Evolutionary conservation across 192 early-diverging fungal genomes (phyloP).

Genomic region (Coemansia asiatica): DNA sequence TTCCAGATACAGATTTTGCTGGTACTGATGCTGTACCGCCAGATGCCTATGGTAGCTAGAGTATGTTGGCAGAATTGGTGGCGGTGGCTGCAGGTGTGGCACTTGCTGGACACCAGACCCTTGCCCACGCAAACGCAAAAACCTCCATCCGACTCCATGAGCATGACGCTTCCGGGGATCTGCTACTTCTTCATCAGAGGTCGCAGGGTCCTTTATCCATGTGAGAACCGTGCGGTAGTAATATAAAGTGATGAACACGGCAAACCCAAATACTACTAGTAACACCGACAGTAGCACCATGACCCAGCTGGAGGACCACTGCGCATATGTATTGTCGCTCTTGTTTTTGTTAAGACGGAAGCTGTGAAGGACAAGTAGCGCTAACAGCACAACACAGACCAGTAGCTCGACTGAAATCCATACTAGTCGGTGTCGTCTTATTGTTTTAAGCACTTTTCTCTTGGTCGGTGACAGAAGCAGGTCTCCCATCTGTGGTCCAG

Average conservation of each 20-base stretch:
- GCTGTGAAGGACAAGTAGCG: slow-evolving; percentile 45
- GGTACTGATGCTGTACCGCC: slow-evolving; percentile 7
- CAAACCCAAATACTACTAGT: slow-evolving; percentile 31
- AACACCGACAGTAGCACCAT: slow-evolving; percentile 50
- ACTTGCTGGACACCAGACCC: not conserved
- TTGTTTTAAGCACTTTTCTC: slow-evolving; percentile 19
- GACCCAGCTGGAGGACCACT: slow-evolving; percentile 54
- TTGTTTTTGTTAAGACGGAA: slow-evolving; percentile 33
- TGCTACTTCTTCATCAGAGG: slow-evolving; percentile 26
- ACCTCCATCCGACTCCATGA: slow-evolving; percentile 8
- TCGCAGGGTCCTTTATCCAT: slow-evolving; percentile 35
- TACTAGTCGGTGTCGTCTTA: slow-evolving; percentile 20
- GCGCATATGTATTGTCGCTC: slow-evolving; percentile 34
- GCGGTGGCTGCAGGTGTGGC: slow-evolving; percentile 1
- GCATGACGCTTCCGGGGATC: slow-evolving; percentile 12
- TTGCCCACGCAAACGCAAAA: slow-evolving; percentile 6
- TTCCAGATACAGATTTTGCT: not conserved
- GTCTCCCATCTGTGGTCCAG: not conserved
- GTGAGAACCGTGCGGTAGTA: slow-evolving; percentile 35
- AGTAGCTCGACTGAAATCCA: slow-evolving; percentile 36
- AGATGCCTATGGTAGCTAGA: slow-evolving; percentile 1
- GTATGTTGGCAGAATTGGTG: not conserved
- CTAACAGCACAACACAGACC: slow-evolving; percentile 31
- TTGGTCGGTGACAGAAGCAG: slow-evolving; percentile 23
- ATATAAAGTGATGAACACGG: slow-evolving; percentile 44